phyloP scores from a whole-genome alignment of 345 rosid species.

The Gossypium sturtianum region DNA sequence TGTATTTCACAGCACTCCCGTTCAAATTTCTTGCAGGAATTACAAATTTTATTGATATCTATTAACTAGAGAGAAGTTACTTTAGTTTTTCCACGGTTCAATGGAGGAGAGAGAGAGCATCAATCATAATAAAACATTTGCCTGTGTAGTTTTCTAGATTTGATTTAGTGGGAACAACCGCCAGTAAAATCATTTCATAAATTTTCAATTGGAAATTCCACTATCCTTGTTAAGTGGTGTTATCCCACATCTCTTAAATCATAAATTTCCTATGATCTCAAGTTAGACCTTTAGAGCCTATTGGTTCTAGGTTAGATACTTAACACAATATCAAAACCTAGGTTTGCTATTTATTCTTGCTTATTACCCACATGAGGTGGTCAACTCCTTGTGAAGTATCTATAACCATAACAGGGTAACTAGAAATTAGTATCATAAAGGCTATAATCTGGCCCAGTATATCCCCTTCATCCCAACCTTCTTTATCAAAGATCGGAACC shows the following conservation, averaged over 20 bases:
- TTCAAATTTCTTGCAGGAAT: neutral
- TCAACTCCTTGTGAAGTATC: neutral
- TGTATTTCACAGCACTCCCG: neutral
- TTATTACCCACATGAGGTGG: too few relatives aligned
- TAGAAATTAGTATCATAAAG: neutral
- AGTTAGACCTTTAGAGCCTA: neutral
- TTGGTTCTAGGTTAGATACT: neutral
- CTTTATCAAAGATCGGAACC: neutral
- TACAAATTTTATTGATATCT: neutral
- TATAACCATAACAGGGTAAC: neutral
- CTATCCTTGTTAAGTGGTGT: neutral
- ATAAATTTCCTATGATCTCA: neutral
- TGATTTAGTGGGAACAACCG: neutral
- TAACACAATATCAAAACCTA: too few relatives aligned
- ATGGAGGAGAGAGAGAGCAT: neutral
- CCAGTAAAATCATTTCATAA: neutral
- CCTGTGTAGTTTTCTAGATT: neutral
- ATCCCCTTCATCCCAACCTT: neutral
- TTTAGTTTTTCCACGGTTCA: neutral
- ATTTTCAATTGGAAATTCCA: neutral
- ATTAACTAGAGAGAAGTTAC: neutral
- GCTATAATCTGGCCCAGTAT: neutral
- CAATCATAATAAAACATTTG: neutral
- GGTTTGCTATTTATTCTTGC: too few relatives aligned
- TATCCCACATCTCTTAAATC: neutral